phyloP scores from a whole-genome alignment of 1,284 basidiomycete species.

The Trametes hirsuta region DNA sequence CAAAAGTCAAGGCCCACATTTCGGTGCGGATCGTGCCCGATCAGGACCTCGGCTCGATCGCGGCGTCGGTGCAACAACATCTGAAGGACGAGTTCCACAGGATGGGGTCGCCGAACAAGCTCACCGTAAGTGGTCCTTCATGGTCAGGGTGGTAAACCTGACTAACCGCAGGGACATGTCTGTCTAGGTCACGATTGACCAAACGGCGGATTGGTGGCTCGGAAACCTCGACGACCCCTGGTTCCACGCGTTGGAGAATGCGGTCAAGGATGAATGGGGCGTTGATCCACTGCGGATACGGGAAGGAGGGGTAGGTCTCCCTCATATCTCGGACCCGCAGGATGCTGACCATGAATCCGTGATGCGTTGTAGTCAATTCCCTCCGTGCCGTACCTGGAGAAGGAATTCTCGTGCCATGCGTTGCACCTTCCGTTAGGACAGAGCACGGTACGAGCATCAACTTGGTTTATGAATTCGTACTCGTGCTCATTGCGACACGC shows the following conservation, averaged over 20 bases:
- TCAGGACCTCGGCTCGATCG: conserved; percentile 79
- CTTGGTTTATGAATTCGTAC: too few species aligned
- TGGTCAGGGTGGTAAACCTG: not conserved
- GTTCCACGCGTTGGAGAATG: conserved; percentile 82
- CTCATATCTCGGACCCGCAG: conserved; percentile 10
- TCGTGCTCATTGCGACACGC: not conserved
- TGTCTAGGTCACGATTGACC: conserved; percentile 73
- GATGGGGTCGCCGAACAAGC: conserved; percentile 70
- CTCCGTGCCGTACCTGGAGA: conserved; percentile 91
- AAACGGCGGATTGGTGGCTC: conserved; percentile 96
- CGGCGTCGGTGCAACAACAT: conserved; percentile 61
- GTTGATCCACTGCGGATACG: conserved; percentile 84
- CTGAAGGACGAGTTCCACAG: conserved; percentile 63
- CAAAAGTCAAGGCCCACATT: conserved; percentile 77
- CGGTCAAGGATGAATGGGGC: conserved; percentile 87
- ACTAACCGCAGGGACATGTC: not conserved
- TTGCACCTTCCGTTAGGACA: conserved; percentile 91
- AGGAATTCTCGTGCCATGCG: conserved; percentile 82
- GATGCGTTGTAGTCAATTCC: conserved; percentile 71
- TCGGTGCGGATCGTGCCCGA: conserved; percentile 94
- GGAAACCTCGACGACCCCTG: conserved; percentile 83
- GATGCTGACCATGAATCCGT: conserved; percentile 1
- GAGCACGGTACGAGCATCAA: conserved; percentile 58
- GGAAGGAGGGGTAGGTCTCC: conserved; percentile 83
- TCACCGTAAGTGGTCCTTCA: conserved; percentile 52